Evolutionary conservation across 2,329 filamentous ascomycete genomes (phyloP).

Genomic region (Emydomyces testavorans): DNA sequence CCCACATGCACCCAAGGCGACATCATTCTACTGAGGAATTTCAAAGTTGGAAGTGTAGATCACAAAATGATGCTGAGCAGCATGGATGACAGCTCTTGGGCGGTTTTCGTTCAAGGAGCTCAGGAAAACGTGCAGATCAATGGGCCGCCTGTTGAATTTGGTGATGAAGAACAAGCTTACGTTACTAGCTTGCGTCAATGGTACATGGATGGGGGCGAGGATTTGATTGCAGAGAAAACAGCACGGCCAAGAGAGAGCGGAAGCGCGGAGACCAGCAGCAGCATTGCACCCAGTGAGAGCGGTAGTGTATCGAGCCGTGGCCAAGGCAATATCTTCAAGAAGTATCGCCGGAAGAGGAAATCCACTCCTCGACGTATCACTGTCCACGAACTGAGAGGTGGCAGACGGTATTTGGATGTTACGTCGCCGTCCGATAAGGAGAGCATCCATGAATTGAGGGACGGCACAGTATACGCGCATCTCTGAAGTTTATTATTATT

Average conservation of each 20-base stretch:
- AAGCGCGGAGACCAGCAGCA: slow-evolving; percentile 22
- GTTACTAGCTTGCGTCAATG: slow-evolving; percentile 30
- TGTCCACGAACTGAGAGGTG: slow-evolving; percentile 35
- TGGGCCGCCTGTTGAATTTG: slow-evolving; percentile 33
- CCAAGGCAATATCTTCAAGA: slow-evolving; percentile 12
- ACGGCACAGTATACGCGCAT: slow-evolving; percentile 36
- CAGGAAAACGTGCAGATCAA: slow-evolving; percentile 24
- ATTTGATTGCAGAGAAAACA: slow-evolving; percentile 25
- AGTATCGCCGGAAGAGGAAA: slow-evolving; percentile 17
- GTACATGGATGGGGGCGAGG: slow-evolving; percentile 30
- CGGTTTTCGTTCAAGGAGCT: slow-evolving; percentile 28
- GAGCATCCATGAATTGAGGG: slow-evolving; percentile 34
- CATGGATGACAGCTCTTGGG: slow-evolving; percentile 37
- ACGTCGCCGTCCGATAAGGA: slow-evolving; percentile 29
- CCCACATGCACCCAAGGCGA: slow-evolving; percentile 32
- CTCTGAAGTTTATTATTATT: slow-evolving; percentile 1
- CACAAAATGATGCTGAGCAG: slow-evolving; percentile 34
- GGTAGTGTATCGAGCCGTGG: slow-evolving; percentile 11
- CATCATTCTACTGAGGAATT: slow-evolving; percentile 36
- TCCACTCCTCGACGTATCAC: slow-evolving; percentile 26
- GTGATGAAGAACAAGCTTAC: slow-evolving; percentile 28
- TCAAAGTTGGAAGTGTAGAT: slow-evolving; percentile 34
- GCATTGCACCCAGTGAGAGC: slow-evolving; percentile 24
- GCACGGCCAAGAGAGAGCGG: slow-evolving; percentile 19
- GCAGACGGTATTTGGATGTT: slow-evolving; percentile 32